Conservation (phyloP, 2,329 filamentous ascomycete genomes). For the Paecilomyces variotii region DNA sequence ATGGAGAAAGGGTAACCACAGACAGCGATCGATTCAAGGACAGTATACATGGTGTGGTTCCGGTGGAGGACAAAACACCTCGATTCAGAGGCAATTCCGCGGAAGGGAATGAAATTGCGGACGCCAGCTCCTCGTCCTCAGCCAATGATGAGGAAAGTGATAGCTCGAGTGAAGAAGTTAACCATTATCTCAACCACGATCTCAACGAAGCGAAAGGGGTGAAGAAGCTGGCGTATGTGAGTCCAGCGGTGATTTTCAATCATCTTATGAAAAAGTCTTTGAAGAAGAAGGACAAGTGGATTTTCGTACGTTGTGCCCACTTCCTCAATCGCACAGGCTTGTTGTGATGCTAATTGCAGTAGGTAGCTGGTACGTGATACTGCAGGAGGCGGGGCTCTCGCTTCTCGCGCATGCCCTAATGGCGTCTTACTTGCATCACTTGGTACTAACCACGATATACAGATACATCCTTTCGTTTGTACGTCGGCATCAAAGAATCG, state of each 20-base stretch:
- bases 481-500: slow-evolving; percentile 82
- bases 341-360: not conserved
- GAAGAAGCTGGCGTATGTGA: slow-evolving; percentile 58
- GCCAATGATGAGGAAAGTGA: slow-evolving; percentile 8
- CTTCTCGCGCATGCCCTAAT: not conserved
- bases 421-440: not conserved
- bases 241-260: slow-evolving; percentile 66
- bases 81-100: slow-evolving; percentile 35
- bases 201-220: slow-evolving; percentile 46
- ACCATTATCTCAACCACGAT: no score
- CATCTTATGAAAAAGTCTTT: slow-evolving; percentile 64
- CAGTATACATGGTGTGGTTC: slow-evolving; percentile 67
- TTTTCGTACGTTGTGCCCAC: slow-evolving; percentile 53
- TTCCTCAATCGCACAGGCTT: not conserved
- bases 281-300: slow-evolving; percentile 84
- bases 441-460: slow-evolving; percentile 19
- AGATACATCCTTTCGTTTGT: slow-evolving; percentile 70
- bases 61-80: slow-evolving; percentile 52
- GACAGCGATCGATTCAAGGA: slow-evolving; percentile 63
- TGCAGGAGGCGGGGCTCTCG: not conserved
- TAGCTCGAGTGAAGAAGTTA: slow-evolving; percentile 26
- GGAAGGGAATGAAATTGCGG: slow-evolving; percentile 13
- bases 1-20: slow-evolving; percentile 68
- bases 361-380: slow-evolving; percentile 8
- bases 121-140: slow-evolving; percentile 19